A percentile compares a stretch with the other conserved stretches of the same genome.
Evolutionary conservation across 768 basidiomycete genomes (phyloP).

Genomic region (Lactarius pseudohatsudake): DNA sequence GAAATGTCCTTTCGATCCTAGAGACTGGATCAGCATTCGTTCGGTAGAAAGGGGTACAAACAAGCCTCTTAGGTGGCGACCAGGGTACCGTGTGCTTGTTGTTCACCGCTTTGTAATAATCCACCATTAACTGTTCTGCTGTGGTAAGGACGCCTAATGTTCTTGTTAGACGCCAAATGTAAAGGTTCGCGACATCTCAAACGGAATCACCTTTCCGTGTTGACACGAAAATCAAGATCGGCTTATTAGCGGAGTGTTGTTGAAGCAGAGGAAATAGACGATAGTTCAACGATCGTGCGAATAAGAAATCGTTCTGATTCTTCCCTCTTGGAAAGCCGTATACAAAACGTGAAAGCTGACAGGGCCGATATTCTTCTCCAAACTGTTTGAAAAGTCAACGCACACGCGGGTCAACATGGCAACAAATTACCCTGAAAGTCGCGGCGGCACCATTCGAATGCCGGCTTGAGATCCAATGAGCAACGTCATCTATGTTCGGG

Average conservation of each 20-base stretch:
- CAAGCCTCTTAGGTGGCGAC: constrained; percentile 57
- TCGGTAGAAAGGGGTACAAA: constrained; percentile 3
- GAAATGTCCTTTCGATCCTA: constrained; percentile 58
- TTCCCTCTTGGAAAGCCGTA: constrained; percentile 64
- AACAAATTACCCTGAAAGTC: constrained; percentile 61
- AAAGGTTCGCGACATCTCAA: neutral
- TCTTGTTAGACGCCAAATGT: constrained; percentile 25
- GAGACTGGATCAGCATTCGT: neutral
- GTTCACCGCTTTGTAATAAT: constrained; percentile 58
- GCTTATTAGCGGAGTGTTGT: constrained; percentile 73
- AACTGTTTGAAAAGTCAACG: constrained; percentile 52
- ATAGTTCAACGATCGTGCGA: constrained; percentile 66
- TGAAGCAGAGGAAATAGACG: constrained; percentile 73
- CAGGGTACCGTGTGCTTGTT: constrained; percentile 61
- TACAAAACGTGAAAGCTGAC: constrained; percentile 71
- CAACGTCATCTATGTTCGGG: constrained; percentile 90
- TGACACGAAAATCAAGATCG: constrained; percentile 84
- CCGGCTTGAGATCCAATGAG: constrained; percentile 74
- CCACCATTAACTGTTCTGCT: constrained; percentile 74
- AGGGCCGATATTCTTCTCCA: constrained; percentile 89
- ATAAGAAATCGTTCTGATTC: constrained; percentile 76
- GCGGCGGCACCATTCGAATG: constrained; percentile 48
- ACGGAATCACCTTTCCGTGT: constrained; percentile 74
- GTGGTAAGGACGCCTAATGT: constrained; percentile 48
- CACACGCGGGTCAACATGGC: neutral